Base-by-base conservation (phyloP, 345 rosid species). In the Mangifera indica region DNA sequence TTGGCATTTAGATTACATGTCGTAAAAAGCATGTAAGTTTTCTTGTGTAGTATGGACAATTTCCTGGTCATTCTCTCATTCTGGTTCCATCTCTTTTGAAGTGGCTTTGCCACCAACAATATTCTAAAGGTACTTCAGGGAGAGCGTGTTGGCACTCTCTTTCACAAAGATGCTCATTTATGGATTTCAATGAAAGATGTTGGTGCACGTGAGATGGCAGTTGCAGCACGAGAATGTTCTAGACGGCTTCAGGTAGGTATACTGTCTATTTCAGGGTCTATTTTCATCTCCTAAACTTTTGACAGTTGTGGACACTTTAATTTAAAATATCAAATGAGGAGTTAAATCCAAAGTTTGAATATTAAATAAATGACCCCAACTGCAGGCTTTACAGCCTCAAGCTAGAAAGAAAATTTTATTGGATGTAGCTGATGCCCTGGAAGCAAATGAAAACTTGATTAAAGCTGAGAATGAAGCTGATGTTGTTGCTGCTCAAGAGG, bases 401-500 rank as follows among this genome's bases (percentile, higher is more conserved):
- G 87, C 81, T n/a, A 80, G 90, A 77, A 86, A 67, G 62, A 79
- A 79, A 48, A 77, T 82, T 79, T 81, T 84, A 77, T 76, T 82
- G 66, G 87, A 70, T 17, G 59, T 87, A 71, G 90, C 88, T 48
- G 76, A 81, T 78, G 85, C 87, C 20, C 77, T 87, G 0, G 88
- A 84, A 70, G 85, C 82, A 60, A 87, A 84, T 74, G 85, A 82
- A 72, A 64, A 66, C 32, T 42, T 77, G 78, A 87, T 87, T 65
- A 82, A 25, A 20, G 72, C n/a, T 45, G 90, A 84, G 74, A 87
- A 87, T 79, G 87, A 87, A 66, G 87, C 84, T 60, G 90, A 87
- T 57, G 71, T 87, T 69, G 74, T 76, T 74, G 87, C 79, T 73
- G 88, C 90, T n/a, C 69, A 68, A 69, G 63, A 63, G 18, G 84